These are phyloP conservation scores for Moricandia moricandioides DNA, from an alignment of 345 rosid species.

Conservation along the genomic window DNA sequence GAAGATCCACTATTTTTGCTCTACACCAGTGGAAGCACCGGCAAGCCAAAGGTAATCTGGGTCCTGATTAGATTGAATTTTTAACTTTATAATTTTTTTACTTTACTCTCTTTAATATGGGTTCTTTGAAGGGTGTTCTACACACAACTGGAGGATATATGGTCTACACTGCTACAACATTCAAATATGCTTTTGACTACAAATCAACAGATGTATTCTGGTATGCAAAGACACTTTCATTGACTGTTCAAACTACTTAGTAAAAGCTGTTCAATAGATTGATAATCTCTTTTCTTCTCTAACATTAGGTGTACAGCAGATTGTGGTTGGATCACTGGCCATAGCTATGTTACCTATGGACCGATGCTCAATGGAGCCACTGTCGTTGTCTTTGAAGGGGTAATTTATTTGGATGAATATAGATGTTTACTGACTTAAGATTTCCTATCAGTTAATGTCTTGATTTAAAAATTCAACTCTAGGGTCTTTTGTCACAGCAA, in stretches of 20 bases:
- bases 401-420: constrained; percentile 34
- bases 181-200: constrained; percentile 97
- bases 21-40: constrained; percentile 98
- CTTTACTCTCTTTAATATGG: constrained; percentile 27
- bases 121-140: constrained; percentile 71
- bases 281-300: constrained; percentile 22
- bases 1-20: constrained; percentile 95
- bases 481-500: neutral
- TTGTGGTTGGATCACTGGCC: constrained; percentile 99
- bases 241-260: neutral
- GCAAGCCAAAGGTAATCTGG: constrained; percentile 84
- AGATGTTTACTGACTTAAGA: neutral
- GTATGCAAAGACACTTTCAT: constrained; percentile 40
- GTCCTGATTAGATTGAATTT: neutral
- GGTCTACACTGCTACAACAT: constrained; percentile 93
- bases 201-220: constrained; percentile 88
- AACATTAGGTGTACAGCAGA: constrained; percentile 95
- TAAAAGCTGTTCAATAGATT: constrained; percentile 9
- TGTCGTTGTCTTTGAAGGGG: constrained; percentile 85
- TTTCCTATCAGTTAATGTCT: neutral
- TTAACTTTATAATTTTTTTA: neutral
- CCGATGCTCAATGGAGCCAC: constrained; percentile 97
- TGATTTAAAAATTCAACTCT: constrained; percentile 3
- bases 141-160: constrained; percentile 99
- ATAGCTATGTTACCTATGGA: constrained; percentile 97